These are phyloP conservation scores for Rachicladosporium sp. DNA, from an alignment of 2,329 filamentous ascomycete genomes.

Conservation along the genomic window DNA sequence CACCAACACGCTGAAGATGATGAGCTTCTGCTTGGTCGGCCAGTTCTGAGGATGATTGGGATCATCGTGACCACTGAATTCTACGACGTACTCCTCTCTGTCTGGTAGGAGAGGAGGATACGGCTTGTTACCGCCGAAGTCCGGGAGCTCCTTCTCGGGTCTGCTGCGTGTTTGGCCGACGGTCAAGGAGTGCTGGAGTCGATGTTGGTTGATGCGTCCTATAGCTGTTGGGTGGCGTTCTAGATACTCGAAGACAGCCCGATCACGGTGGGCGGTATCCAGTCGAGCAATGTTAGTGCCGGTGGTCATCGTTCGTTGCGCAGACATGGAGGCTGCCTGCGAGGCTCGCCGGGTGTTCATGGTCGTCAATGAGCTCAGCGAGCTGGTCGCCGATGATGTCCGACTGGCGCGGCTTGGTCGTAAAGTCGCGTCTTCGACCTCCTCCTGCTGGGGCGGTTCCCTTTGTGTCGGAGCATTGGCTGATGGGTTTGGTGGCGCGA, in stretches of 20 bases:
- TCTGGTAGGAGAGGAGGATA: constrained; percentile 59
- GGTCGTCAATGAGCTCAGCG: not conserved
- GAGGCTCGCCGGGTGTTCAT: constrained; percentile 2
- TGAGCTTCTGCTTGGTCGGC: constrained; percentile 60
- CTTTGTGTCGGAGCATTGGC: not conserved
- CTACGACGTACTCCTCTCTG: constrained; percentile 66
- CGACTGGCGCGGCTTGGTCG: not conserved
- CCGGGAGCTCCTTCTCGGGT: constrained; percentile 46
- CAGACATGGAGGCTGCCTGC: constrained; percentile 1
- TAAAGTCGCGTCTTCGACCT: constrained; percentile 3
- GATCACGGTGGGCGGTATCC: constrained; percentile 30
- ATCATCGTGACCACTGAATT: constrained; percentile 71
- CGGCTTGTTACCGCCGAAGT: constrained; percentile 61
- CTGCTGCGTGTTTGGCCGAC: constrained; percentile 41
- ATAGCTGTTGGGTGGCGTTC: constrained; percentile 59
- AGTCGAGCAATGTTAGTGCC: constrained; percentile 5
- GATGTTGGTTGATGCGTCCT: constrained; percentile 57
- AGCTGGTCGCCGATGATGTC: constrained; percentile 1
- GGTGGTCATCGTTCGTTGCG: constrained; percentile 1
- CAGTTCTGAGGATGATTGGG: constrained; percentile 75
- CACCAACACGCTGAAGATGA: constrained; percentile 55
- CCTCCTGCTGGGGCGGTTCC: constrained; percentile 1
- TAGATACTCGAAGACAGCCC: constrained; percentile 30
- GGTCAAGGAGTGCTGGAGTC: constrained; percentile 58
- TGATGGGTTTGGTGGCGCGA: too few species aligned